phyloP scores from a whole-genome alignment of 73 alveolate species.

The Paramecium caudatum region DNA sequence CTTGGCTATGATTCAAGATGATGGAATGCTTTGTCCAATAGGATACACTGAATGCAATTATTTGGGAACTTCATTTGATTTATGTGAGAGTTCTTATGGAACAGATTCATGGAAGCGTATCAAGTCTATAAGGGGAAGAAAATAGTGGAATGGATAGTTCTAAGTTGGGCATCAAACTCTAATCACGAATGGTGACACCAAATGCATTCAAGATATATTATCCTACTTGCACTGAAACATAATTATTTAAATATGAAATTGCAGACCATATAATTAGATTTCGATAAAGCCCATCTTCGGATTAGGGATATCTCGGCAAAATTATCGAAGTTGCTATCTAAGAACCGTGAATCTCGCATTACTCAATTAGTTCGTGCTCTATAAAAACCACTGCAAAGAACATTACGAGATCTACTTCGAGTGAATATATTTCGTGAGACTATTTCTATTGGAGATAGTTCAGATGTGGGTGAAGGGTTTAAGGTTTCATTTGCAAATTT shows the following conservation, averaged over 20 bases:
- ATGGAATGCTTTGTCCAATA: constrained; percentile 39
- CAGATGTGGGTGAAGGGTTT: constrained; percentile 35
- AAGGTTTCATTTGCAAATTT: constrained; percentile 30
- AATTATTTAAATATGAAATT: neutral
- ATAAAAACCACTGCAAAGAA: neutral
- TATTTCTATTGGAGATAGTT: neutral
- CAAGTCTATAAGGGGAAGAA: neutral
- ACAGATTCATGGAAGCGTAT: constrained; percentile 35
- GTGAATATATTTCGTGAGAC: neutral
- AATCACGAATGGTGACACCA: neutral
- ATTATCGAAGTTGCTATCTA: too few relatives aligned
- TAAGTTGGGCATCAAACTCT: neutral
- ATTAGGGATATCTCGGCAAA: too few relatives aligned
- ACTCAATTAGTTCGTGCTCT: too few relatives aligned
- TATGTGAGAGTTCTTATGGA: constrained; percentile 19
- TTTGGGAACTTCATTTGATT: constrained; percentile 28
- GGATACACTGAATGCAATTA: constrained; percentile 51
- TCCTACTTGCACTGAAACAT: neutral
- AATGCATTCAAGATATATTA: neutral
- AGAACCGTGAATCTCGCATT: too few relatives aligned
- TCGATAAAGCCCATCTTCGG: too few relatives aligned
- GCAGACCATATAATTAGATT: constrained; percentile 1
- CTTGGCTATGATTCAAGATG: neutral
- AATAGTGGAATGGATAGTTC: constrained; percentile 1
- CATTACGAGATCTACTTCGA: neutral